These are phyloP conservation scores for Ambispora gerdemannii DNA, from an alignment of 192 early-diverging fungal genomes.

Conservation along the genomic window DNA sequence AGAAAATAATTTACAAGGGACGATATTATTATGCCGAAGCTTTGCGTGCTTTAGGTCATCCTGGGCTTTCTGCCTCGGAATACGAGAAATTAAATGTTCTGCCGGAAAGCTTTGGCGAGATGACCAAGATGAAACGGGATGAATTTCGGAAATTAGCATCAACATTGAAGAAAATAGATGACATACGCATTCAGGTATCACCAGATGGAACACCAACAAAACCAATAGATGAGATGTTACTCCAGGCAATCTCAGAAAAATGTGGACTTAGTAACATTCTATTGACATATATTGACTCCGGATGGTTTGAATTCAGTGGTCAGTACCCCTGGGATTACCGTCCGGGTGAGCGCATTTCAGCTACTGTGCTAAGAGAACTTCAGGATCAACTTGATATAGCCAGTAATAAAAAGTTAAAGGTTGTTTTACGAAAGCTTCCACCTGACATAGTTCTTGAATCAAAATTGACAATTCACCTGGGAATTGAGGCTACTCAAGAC, in stretches of 20 bases:
- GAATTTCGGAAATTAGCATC: conserved; percentile 5
- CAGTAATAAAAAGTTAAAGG: conserved; percentile 18
- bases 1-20: conserved; percentile 12
- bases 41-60: conserved; percentile 16
- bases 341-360: conserved; percentile 9
- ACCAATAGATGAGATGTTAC: not conserved
- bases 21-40: conserved; percentile 16
- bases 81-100: not conserved
- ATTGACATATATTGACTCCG: not conserved
- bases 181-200: conserved; percentile 8
- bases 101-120: not conserved
- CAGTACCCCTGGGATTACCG: conserved; percentile 20
- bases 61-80: not conserved
- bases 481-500: not conserved
- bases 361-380: not conserved
- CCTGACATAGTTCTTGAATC: not conserved
- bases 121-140: not conserved
- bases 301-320: conserved; percentile 12
- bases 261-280: not conserved
- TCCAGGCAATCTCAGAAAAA: not conserved
- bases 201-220: not conserved
- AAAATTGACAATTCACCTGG: conserved; percentile 6
- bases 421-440: not conserved
- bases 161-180: not conserved
- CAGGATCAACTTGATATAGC: conserved; percentile 12